Conservation (phyloP, 2,329 filamentous ascomycete genomes). For the Diaporthe capsici region DNA sequence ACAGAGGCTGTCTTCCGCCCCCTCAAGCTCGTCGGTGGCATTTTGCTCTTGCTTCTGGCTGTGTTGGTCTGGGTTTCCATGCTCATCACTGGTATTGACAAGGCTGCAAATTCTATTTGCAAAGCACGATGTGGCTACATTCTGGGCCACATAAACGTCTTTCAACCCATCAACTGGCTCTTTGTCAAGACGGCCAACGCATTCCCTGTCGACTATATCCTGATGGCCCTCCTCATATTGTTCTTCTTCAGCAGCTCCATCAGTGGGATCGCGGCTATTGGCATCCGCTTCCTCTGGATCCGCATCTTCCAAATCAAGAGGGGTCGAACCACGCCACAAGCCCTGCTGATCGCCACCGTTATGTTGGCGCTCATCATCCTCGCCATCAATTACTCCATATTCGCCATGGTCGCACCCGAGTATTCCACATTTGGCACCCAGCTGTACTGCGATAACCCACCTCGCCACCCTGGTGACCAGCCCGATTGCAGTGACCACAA, state of each 20-base stretch:
- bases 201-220: slow-evolving; percentile 92
- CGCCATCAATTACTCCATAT: slow-evolving; percentile 92
- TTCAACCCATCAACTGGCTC: slow-evolving; percentile 95
- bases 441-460: slow-evolving; percentile 87
- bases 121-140: slow-evolving; percentile 93
- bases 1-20: slow-evolving; percentile 86
- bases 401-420: slow-evolving; percentile 95
- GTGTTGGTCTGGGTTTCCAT: slow-evolving; percentile 89
- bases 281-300: slow-evolving; percentile 97
- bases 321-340: slow-evolving; percentile 91
- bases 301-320: slow-evolving; percentile 92
- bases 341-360: slow-evolving; percentile 89
- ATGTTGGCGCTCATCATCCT: slow-evolving; percentile 91
- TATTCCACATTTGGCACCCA: slow-evolving; percentile 96
- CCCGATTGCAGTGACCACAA: slow-evolving; percentile 82
- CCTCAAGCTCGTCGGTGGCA: slow-evolving; percentile 87
- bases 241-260: slow-evolving; percentile 92
- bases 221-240: slow-evolving; percentile 87
- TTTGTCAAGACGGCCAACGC: slow-evolving; percentile 84
- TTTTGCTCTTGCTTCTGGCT: slow-evolving; percentile 81
- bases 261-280: slow-evolving; percentile 86
- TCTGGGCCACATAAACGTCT: slow-evolving; percentile 87
- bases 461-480: slow-evolving; percentile 72
- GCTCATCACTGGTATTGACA: slow-evolving; percentile 96
- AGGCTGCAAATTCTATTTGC: slow-evolving; percentile 95